Percentiles rank a stretch among this genome's conserved stretches.
phyloP scores from a whole-genome alignment of 2,329 filamentous ascomycete species.

The Aspergillus jensenii region DNA sequence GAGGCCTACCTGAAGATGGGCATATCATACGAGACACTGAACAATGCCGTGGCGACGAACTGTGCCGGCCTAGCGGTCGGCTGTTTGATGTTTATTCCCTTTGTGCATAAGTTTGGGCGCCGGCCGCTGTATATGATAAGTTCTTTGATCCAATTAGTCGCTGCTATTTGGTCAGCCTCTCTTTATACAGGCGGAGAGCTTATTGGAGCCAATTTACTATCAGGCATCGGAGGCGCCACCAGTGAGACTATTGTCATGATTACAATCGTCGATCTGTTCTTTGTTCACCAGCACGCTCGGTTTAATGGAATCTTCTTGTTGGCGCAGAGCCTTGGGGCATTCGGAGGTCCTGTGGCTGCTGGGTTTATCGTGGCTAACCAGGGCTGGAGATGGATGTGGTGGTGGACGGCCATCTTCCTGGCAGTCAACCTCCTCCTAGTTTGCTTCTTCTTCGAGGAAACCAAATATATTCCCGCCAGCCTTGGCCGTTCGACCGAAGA shows the following conservation, averaged over 20 bases:
- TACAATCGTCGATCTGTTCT: constrained; percentile 51
- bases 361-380: constrained; percentile 36
- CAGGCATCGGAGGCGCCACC: no score
- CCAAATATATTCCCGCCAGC: constrained; percentile 14
- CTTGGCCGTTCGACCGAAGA: background rate
- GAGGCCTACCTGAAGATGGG: constrained; percentile 11
- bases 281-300: constrained; percentile 50
- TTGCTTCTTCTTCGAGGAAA: constrained; percentile 48
- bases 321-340: constrained; percentile 19
- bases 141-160: constrained; percentile 36
- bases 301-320: constrained; percentile 16
- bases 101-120: constrained; percentile 49
- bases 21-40: constrained; percentile 34
- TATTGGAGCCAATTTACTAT: constrained; percentile 44
- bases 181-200: constrained; percentile 42
- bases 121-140: constrained; percentile 49
- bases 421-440: constrained; percentile 40
- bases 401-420: constrained; percentile 47
- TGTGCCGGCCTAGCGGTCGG: constrained; percentile 46
- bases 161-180: constrained; percentile 37
- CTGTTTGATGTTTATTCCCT: constrained; percentile 45
- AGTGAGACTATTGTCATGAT: constrained; percentile 47
- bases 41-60: constrained; percentile 47
- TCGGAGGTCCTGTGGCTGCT: constrained; percentile 14
- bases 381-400: constrained; percentile 55